Evolutionary conservation across 2,329 filamentous ascomycete species (phyloP).

Genomic region (Ophiocordyceps camponoti-floridani): DNA sequence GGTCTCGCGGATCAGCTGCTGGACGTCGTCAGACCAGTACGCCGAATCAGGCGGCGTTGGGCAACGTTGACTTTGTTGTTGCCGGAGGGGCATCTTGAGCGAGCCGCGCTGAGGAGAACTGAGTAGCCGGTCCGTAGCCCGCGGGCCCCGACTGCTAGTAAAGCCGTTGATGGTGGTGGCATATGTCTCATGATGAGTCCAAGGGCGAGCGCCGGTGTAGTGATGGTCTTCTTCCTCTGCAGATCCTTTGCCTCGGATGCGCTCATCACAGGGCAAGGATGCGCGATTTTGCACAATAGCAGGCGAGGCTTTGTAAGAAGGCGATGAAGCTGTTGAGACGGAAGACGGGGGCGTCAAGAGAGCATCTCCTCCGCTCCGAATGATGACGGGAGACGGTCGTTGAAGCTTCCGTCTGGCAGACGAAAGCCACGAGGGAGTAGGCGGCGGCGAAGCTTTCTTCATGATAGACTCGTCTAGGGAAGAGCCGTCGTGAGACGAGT

Average conservation of each 20-base stretch:
- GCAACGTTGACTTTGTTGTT: not conserved
- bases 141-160: not conserved
- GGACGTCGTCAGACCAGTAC: slow-evolving; percentile 18
- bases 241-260: not conserved
- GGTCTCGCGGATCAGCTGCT: slow-evolving; percentile 28
- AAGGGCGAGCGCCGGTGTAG: not conserved
- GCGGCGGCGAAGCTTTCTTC: not conserved
- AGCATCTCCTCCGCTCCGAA: slow-evolving; percentile 17
- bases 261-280: not conserved
- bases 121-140: too few species aligned
- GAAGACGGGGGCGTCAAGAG: slow-evolving; percentile 18
- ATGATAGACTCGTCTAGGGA: not conserved
- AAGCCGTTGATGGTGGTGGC: not conserved
- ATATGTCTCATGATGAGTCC: not conserved
- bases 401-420: not conserved
- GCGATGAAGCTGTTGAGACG: slow-evolving; percentile 10
- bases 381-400: slow-evolving; percentile 5
- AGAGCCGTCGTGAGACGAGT: not conserved
- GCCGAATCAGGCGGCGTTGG: slow-evolving; percentile 1
- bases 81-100: not conserved
- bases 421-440: slow-evolving; percentile 1
- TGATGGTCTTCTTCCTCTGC: not conserved
- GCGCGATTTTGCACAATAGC: not conserved
- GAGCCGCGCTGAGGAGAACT: not conserved
- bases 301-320: not conserved